Conservation (phyloP, 1,139 yeast species). For the Lodderomyces theae region DNA sequence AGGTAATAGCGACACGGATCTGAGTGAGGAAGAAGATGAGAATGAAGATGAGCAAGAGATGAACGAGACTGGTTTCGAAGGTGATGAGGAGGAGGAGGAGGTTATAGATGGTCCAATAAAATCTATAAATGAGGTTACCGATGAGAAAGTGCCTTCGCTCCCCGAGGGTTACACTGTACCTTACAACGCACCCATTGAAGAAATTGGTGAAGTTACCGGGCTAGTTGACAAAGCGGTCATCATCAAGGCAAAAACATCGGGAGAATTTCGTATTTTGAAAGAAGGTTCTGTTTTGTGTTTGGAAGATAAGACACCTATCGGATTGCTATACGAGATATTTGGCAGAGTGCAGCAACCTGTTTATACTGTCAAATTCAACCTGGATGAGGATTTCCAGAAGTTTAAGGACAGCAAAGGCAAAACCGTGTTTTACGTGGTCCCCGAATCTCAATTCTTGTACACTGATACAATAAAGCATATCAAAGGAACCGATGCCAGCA, state of each 20-base stretch:
- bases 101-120: constrained; percentile 57
- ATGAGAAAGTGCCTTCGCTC: constrained; percentile 55
- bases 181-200: constrained; percentile 62
- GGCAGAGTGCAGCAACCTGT: constrained; percentile 87
- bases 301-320: constrained; percentile 70
- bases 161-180: constrained; percentile 67
- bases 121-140: constrained; percentile 81
- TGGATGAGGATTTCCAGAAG: constrained; percentile 47
- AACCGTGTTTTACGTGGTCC: constrained; percentile 72
- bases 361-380: constrained; percentile 69
- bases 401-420: constrained; percentile 51
- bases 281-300: constrained; percentile 82
- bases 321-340: constrained; percentile 83
- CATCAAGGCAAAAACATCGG: constrained; percentile 73
- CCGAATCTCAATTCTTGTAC: constrained; percentile 73
- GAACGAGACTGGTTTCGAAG: too few relatives aligned
- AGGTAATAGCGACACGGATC: constrained; percentile 16
- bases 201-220: constrained; percentile 68
- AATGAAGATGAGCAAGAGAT: constrained; percentile 6
- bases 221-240: constrained; percentile 72
- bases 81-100: constrained; percentile 38
- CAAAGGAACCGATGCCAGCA: constrained; percentile 94
- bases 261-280: constrained; percentile 78
- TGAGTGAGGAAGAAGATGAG: constrained; percentile 17
- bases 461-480: constrained; percentile 67